Conservation (phyloP, 192 early-diverging fungal genomes). For the Mycoemilia scoparia region DNA sequence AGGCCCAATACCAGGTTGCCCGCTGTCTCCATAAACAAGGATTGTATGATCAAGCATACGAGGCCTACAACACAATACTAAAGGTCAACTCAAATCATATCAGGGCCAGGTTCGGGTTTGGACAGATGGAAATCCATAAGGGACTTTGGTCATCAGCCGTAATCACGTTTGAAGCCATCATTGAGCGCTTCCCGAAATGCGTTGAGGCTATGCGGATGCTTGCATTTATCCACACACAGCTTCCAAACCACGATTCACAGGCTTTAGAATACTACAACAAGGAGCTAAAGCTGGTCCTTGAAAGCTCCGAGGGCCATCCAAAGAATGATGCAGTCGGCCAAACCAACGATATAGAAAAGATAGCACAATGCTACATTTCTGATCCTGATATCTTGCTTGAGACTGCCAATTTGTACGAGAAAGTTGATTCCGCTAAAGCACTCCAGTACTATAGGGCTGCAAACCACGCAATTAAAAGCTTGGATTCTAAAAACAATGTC, state of each 20-base stretch:
- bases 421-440: slow-evolving; percentile 27
- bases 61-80: slow-evolving; percentile 45
- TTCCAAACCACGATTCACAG: slow-evolving; percentile 43
- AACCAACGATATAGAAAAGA: neutral
- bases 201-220: slow-evolving; percentile 43
- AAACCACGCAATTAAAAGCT: slow-evolving; percentile 7
- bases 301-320: slow-evolving; percentile 31
- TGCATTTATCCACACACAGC: slow-evolving; percentile 39
- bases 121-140: slow-evolving; percentile 47
- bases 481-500: neutral
- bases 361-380: slow-evolving; percentile 2
- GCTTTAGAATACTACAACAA: slow-evolving; percentile 46
- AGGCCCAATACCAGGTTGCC: slow-evolving; percentile 38
- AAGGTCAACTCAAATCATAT: slow-evolving; percentile 46
- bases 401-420: slow-evolving; percentile 44
- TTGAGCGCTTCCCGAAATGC: slow-evolving; percentile 38
- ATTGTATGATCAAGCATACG: slow-evolving; percentile 51
- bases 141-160: slow-evolving; percentile 21
- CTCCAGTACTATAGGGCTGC: slow-evolving; percentile 18
- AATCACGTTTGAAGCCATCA: slow-evolving; percentile 36
- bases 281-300: slow-evolving; percentile 33
- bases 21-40: slow-evolving; percentile 34
- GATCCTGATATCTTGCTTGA: slow-evolving; percentile 39
- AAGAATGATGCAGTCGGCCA: slow-evolving; percentile 3
- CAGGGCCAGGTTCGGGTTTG: slow-evolving; percentile 55